Base-by-base conservation (phyloP, 164 flowering plant species). In the Dillenia turbinata region DNA sequence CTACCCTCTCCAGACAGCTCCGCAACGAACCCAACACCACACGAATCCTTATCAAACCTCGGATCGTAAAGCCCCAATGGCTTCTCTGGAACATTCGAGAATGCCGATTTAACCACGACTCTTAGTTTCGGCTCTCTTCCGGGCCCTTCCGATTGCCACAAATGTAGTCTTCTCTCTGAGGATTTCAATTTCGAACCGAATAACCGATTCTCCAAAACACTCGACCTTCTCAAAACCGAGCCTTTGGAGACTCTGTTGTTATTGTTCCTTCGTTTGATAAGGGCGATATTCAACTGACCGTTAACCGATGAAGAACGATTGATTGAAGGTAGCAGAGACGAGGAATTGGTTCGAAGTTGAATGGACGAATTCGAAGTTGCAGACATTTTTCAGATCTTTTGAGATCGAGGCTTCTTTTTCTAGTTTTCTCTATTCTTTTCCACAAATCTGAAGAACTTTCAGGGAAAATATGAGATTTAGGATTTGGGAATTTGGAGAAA, bases 11-110 rank as follows among this genome's bases (percentile, higher is more conserved):
- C 97, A 16, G 99, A 92, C 15, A 95, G 73, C 64, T 95, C 99
- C 0, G 97, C 99, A 15, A 92, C 89, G 44, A 95, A 95, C 43
- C 99, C 99, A 40, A 95, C 99, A 10, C 99, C 99, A 56, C 99
- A 95, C 1, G 99, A 90, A 67, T 95, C 99, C 81, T 88, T 95
- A 70, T 95, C 99, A 47, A 85, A 84, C 1, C 81, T 60, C 5
- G 99, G 91, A 74, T 95, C 92, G 49, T 92, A 95, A 6, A 95
- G 73, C 9, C 99, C 99, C 16, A 90, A 83, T 5, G 97, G 96
- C 83, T 88, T 87, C 76, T 90, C 96, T 47, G 99, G 99, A 33
- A 90, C 92, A 59, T 73, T 84, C 11, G 99, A 95, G 58, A 95
- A 50, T 22, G 77, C 73, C 50, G 93, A 80, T 10, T 78, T 76